A percentile compares a stretch with the other conserved stretches of the same genome.
Conservation (phyloP, 1,284 basidiomycete genomes). For the Coniferiporia sulphurascens region DNA sequence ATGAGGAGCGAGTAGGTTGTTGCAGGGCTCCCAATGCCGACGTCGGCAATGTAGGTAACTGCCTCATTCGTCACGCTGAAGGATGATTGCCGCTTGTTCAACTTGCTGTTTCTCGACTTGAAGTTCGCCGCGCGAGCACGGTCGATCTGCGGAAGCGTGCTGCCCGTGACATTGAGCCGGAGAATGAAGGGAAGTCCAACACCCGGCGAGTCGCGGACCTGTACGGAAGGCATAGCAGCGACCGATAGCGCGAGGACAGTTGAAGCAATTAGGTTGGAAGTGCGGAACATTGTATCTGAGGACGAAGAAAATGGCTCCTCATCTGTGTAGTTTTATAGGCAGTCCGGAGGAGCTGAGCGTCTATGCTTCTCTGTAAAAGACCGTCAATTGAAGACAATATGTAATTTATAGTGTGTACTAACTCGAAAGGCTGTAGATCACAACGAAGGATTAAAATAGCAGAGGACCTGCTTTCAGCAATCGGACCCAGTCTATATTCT, state of each 20-base stretch:
- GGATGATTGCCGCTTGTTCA: neutral
- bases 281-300: neutral
- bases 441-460: no score
- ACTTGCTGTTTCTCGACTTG: neutral
- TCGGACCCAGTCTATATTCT: no score
- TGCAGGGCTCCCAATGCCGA: slow-evolving; percentile 18
- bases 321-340: no score
- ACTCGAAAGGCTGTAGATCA: no score
- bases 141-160: slow-evolving; percentile 15
- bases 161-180: slow-evolving; percentile 10
- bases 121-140: slow-evolving; percentile 13
- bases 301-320: no score
- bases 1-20: slow-evolving; percentile 15
- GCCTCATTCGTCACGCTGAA: slow-evolving; percentile 9
- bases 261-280: neutral
- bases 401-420: no score
- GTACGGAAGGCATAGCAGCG: slow-evolving; percentile 1
- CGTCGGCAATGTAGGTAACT: slow-evolving; percentile 15
- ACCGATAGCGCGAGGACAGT: neutral
- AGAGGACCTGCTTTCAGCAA: no score
- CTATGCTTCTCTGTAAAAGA: no score
- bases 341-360: no score
- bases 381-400: no score
- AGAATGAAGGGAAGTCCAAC: slow-evolving; percentile 7
- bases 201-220: neutral